A percentile compares a stretch with the other conserved stretches of the same genome.
Evolutionary conservation across 352 stramenopile genomes (phyloP).

Genomic region (Phytophthora fragariaefolia): DNA sequence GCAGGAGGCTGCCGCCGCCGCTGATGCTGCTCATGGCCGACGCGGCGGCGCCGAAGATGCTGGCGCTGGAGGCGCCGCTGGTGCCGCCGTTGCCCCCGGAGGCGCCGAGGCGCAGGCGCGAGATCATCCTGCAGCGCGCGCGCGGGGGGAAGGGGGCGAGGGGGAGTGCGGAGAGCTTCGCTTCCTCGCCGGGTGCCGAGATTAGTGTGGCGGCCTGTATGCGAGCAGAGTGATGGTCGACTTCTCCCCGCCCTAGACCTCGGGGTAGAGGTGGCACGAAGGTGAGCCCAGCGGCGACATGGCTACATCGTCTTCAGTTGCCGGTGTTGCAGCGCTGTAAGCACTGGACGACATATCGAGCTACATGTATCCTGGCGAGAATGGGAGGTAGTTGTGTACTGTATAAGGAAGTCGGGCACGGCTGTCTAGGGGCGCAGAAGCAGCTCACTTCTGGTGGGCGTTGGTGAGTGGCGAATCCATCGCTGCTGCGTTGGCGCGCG

Average conservation of each 20-base stretch:
- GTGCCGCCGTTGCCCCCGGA: slow-evolving; percentile 39
- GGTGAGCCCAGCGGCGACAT: slow-evolving; percentile 9
- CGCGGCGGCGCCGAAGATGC: slow-evolving; percentile 69
- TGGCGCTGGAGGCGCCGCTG: slow-evolving; percentile 56
- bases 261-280: slow-evolving; percentile 20
- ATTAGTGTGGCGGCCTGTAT: slow-evolving; percentile 19
- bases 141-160: slow-evolving; percentile 1
- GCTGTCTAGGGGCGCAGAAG: background rate
- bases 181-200: slow-evolving; percentile 14
- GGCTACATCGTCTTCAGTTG: slow-evolving; percentile 22
- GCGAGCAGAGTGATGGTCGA: slow-evolving; percentile 20
- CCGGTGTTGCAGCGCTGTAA: slow-evolving; percentile 13
- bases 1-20: slow-evolving; percentile 48
- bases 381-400: no score
- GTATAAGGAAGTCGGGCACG: slow-evolving; percentile 14
- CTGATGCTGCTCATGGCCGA: slow-evolving; percentile 60
- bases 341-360: no score
- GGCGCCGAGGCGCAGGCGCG: slow-evolving; percentile 63
- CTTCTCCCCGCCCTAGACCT: slow-evolving; percentile 8
- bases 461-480: slow-evolving; percentile 22
- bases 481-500: slow-evolving; percentile 28
- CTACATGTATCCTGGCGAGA: no score
- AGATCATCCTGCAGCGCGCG: slow-evolving; percentile 77
- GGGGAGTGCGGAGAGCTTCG: background rate
- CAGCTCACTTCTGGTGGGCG: slow-evolving; percentile 23